Percentiles rank a stretch among this genome's conserved stretches.
These are phyloP conservation scores for Aspergillus biplanus DNA, from an alignment of 495 filamentous ascomycete species.

Conservation along the genomic window DNA sequence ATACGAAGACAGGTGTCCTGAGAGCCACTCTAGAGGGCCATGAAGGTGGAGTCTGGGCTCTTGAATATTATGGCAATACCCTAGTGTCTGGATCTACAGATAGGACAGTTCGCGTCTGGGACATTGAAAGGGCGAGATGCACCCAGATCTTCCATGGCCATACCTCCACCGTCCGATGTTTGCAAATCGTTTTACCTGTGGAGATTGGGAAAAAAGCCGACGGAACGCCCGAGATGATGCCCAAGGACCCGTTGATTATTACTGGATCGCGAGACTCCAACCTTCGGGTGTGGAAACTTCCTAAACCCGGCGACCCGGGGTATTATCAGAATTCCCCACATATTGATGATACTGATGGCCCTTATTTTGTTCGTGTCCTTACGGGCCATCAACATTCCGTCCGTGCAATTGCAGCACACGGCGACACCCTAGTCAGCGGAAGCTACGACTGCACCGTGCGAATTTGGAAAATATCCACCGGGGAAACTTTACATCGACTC, in stretches of 20 bases:
- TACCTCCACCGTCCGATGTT: constrained; percentile 93
- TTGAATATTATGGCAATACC: constrained; percentile 94
- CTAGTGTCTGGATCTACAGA: constrained; percentile 97
- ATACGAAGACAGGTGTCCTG: constrained; percentile 90
- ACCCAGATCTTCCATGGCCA: constrained; percentile 97
- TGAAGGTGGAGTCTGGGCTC: constrained; percentile 96
- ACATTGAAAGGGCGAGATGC: constrained; percentile 88
- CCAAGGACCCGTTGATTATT: constrained; percentile 91
- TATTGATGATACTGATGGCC: constrained; percentile 81
- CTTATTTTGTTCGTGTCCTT: constrained; percentile 89
- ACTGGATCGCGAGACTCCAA: constrained; percentile 96
- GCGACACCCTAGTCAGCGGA: constrained; percentile 95
- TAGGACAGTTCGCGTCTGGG: constrained; percentile 94
- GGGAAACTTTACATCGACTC: constrained; percentile 85
- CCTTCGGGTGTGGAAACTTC: constrained; percentile 92
- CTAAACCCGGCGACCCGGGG: constrained; percentile 71
- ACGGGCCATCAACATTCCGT: constrained; percentile 91
- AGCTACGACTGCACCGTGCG: constrained; percentile 96
- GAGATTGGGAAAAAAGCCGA: constrained; percentile 71
- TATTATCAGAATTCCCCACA: constrained; percentile 78
- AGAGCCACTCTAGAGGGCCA: constrained; percentile 85
- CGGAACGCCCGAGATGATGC: constrained; percentile 83
- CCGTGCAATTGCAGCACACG: constrained; percentile 95
- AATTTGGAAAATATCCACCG: constrained; percentile 97
- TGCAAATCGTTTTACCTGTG: constrained; percentile 91